phyloP scores from a whole-genome alignment of 2,329 filamentous ascomycete species.

The Cryphonectria parasitica region DNA sequence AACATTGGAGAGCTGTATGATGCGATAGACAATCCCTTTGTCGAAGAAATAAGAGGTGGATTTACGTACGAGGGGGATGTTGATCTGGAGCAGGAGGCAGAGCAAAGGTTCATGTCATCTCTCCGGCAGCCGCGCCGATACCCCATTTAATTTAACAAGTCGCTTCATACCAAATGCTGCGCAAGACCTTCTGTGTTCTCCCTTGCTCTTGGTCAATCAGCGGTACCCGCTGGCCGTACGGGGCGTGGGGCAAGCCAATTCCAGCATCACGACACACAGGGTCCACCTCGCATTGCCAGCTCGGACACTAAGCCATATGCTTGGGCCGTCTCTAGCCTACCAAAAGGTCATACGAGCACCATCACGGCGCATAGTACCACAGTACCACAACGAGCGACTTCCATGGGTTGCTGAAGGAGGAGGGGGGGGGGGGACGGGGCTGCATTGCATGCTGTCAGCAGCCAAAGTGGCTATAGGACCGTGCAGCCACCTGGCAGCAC shows the following conservation, averaged over 20 bases:
- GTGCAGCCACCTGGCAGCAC: not conserved
- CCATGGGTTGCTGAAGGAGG: not conserved
- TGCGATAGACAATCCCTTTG: not conserved
- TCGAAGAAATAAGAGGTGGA: not conserved
- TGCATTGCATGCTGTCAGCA: not conserved
- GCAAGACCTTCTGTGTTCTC: not conserved
- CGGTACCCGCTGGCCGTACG: not conserved
- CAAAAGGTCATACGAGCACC: not conserved
- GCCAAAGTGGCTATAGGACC: not conserved
- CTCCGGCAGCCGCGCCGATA: constrained; percentile 24
- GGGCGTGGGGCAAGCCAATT: not conserved
- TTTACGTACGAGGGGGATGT: not conserved
- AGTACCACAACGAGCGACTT: not conserved
- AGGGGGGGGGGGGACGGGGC: not conserved
- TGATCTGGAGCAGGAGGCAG: constrained; percentile 13
- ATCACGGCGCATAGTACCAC: not conserved
- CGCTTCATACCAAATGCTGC: not conserved
- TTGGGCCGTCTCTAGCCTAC: not conserved
- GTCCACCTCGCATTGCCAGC: not conserved
- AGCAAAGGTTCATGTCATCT: constrained; percentile 23
- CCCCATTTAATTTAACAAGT: not conserved
- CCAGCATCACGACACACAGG: not conserved
- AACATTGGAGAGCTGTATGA: not conserved
- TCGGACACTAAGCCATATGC: not conserved
- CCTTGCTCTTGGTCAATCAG: not conserved